phyloP scores from a whole-genome alignment of 2,329 filamentous ascomycete species.

The Clathrospora elynae region DNA sequence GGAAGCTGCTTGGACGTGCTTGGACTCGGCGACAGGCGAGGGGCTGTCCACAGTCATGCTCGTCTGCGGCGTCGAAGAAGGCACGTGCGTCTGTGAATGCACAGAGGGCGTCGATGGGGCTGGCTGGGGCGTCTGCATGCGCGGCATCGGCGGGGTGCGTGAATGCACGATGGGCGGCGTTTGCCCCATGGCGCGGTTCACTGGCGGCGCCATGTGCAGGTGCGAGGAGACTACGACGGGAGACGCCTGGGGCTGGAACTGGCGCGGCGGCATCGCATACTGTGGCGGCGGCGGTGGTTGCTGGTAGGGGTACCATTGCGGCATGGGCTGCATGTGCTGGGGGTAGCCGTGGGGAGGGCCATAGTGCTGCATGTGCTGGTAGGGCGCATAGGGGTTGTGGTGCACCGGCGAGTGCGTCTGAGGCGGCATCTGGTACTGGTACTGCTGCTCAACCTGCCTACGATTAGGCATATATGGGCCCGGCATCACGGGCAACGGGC shows the following conservation, averaged over 20 bases:
- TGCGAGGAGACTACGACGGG: conserved; percentile 55
- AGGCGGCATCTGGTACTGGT: conserved; percentile 35
- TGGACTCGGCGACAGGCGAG: conserved; percentile 25
- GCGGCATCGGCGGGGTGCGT: conserved; percentile 42
- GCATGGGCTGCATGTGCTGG: conserved; percentile 47
- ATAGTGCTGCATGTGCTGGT: conserved; percentile 49
- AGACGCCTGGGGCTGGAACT: conserved; percentile 48
- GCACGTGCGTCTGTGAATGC: conserved; percentile 41
- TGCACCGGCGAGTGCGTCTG: conserved; percentile 28
- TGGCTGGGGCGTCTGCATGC: conserved; percentile 38
- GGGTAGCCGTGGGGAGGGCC: conserved; percentile 48
- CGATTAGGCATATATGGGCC: conserved; percentile 60
- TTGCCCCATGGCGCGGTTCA: conserved; percentile 47
- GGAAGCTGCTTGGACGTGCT: conserved; percentile 19
- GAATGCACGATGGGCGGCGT: conserved; percentile 47
- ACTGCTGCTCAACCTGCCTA: conserved; percentile 49
- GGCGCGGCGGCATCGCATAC: conserved; percentile 48
- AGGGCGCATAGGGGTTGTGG: conserved; percentile 40
- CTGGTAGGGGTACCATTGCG: conserved; percentile 50
- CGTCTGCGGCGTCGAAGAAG: conserved; percentile 42
- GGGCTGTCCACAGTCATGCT: conserved; percentile 38
- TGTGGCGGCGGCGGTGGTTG: conserved; percentile 44
- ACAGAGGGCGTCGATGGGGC: conserved; percentile 45
- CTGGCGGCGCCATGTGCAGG: conserved; percentile 50
- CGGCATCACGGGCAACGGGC: conserved; percentile 73